Percentiles rank a stretch among this genome's conserved stretches.
phyloP scores from a whole-genome alignment of 345 rosid species.

The Corchorus olitorius region DNA sequence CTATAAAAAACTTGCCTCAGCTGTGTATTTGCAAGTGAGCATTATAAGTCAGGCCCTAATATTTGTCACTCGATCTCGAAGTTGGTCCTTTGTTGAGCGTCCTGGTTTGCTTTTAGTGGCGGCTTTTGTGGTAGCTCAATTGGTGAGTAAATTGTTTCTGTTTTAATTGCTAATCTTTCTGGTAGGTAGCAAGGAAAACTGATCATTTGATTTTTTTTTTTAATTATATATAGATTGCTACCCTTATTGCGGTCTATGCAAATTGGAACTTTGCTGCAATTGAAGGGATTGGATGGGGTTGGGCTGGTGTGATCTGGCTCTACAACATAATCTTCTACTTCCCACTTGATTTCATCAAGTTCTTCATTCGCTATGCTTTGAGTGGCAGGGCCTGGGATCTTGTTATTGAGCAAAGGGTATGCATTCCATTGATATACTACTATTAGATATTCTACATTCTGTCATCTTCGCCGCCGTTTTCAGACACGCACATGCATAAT shows the following conservation, averaged over 20 bases:
- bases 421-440: constrained; percentile 11
- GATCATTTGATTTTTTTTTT: neutral
- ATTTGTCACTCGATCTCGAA: constrained; percentile 91
- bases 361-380: constrained; percentile 85
- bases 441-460: neutral
- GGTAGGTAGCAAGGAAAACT: constrained; percentile 12
- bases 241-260: constrained; percentile 94
- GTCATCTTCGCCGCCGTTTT: neutral
- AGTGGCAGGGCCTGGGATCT: constrained; percentile 99
- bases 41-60: constrained; percentile 95
- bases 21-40: constrained; percentile 96
- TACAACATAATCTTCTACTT: constrained; percentile 82
- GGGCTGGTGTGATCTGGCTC: constrained; percentile 99
- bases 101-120: constrained; percentile 77
- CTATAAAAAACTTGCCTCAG: constrained; percentile 92
- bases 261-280: constrained; percentile 94
- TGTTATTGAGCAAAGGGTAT: constrained; percentile 97
- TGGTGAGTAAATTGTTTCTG: constrained; percentile 56
- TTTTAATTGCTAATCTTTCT: constrained; percentile 11
- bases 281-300: constrained; percentile 99
- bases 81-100: constrained; percentile 95
- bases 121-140: constrained; percentile 87
- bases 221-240: constrained; percentile 67
- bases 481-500: neutral
- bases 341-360: constrained; percentile 92